phyloP scores from a whole-genome alignment of 2,329 filamentous ascomycete genomes.

The Colletotrichum magnum region DNA sequence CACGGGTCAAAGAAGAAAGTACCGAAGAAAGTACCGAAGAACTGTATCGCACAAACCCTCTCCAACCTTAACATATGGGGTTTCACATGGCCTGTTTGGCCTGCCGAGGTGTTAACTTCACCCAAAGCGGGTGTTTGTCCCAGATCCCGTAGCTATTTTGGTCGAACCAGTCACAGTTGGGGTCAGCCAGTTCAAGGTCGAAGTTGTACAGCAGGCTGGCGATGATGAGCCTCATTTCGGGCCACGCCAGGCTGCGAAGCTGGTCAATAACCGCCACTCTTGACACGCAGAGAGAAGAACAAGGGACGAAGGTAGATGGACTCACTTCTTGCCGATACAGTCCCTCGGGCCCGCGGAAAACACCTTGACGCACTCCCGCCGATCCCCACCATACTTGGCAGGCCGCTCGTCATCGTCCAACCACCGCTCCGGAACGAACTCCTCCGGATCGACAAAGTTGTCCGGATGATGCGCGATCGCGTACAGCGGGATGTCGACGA shows the following conservation, averaged over 20 bases:
- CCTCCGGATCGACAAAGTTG: slow-evolving; percentile 61
- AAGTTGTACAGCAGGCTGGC: slow-evolving; percentile 61
- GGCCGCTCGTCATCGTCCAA: slow-evolving; percentile 17
- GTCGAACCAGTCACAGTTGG: slow-evolving; percentile 53
- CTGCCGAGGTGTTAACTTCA: slow-evolving; percentile 20
- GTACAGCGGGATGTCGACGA: slow-evolving; percentile 36
- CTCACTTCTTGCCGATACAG: slow-evolving; percentile 65
- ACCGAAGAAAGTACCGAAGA: too few species aligned
- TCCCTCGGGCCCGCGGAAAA: slow-evolving; percentile 64
- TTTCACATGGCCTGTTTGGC: neutral
- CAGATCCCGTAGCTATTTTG: slow-evolving; percentile 36
- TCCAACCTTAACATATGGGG: neutral
- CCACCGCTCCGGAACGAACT: slow-evolving; percentile 65
- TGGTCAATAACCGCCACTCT: neutral
- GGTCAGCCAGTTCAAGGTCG: slow-evolving; percentile 55
- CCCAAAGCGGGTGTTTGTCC: slow-evolving; percentile 38
- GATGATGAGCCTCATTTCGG: slow-evolving; percentile 64
- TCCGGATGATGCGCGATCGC: slow-evolving; percentile 32
- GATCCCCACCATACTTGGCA: slow-evolving; percentile 20
- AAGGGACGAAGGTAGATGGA: slow-evolving; percentile 1
- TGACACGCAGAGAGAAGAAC: slow-evolving; percentile 1
- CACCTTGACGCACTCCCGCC: slow-evolving; percentile 53
- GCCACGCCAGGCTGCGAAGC: slow-evolving; percentile 56
- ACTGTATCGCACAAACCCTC: neutral
- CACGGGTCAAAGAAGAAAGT: too few species aligned